A percentile compares a stretch with the other conserved stretches of the same genome.
Conservation (phyloP, 1,139 yeast species). For the Meyerozyma athensensis region DNA sequence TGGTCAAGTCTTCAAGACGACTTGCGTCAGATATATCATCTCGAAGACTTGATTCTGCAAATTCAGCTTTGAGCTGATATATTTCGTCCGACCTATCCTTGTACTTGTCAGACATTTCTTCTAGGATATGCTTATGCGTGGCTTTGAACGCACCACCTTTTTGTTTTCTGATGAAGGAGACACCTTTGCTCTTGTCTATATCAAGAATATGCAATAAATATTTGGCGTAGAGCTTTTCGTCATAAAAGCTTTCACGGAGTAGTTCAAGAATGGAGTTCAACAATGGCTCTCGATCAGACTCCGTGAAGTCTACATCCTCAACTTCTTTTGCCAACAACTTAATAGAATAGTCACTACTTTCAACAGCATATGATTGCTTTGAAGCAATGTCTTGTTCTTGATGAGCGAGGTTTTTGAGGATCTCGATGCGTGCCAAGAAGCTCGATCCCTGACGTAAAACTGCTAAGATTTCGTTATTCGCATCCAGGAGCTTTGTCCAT, state of each 20-base stretch:
- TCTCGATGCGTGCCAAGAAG: constrained; percentile 1
- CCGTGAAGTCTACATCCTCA: neutral
- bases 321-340: neutral
- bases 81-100: constrained; percentile 20
- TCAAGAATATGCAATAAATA: constrained; percentile 28
- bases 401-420: neutral
- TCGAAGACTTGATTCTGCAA: constrained; percentile 27
- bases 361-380: neutral
- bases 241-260: constrained; percentile 15
- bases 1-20: constrained; percentile 4
- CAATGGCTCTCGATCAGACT: neutral
- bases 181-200: constrained; percentile 23
- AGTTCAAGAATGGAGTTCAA: constrained; percentile 9
- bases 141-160: constrained; percentile 22
- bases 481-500: neutral
- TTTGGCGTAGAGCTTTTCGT: constrained; percentile 21
- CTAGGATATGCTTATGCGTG: constrained; percentile 29
- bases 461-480: neutral
- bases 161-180: constrained; percentile 27
- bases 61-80: constrained; percentile 30
- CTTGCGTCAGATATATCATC: constrained; percentile 12
- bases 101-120: constrained; percentile 21
- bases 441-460: neutral
- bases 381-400: neutral
- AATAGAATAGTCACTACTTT: neutral